Percentiles rank a stretch among this genome's conserved stretches.
These are phyloP conservation scores for Ophiostoma australiae DNA, from an alignment of 2,329 filamentous ascomycete genomes.

Conservation along the genomic window DNA sequence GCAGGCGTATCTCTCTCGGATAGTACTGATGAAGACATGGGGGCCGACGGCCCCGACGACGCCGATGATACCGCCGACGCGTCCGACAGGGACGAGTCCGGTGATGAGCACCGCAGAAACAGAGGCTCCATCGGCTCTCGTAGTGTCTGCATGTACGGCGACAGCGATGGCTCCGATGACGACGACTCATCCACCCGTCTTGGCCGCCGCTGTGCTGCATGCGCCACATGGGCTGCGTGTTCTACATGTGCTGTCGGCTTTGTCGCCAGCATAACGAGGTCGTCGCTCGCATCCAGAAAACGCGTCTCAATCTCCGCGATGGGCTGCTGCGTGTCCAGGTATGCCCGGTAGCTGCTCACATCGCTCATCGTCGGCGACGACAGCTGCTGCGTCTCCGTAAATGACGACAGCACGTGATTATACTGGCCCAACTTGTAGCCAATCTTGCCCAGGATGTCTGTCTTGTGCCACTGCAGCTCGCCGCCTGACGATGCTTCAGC, in stretches of 20 bases:
- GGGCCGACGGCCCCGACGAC: not conserved
- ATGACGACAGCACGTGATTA: conserved; percentile 55
- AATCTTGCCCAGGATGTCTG: conserved; percentile 57
- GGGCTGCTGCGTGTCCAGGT: conserved; percentile 49
- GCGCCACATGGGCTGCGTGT: not conserved
- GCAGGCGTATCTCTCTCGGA: not conserved
- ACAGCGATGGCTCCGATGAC: not conserved
- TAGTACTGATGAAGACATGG: not conserved
- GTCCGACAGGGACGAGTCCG: conserved; percentile 15
- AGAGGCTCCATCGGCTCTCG: not conserved
- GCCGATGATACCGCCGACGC: not conserved
- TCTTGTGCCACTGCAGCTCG: conserved; percentile 57
- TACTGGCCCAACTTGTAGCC: conserved; percentile 64
- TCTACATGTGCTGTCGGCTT: not conserved
- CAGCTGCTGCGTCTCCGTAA: conserved; percentile 48
- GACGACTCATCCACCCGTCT: not conserved
- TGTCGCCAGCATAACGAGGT: conserved; percentile 46
- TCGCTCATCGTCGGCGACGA: conserved; percentile 44
- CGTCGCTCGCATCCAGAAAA: conserved; percentile 53
- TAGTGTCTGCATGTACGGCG: conserved; percentile 6
- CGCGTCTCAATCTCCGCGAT: conserved; percentile 54
- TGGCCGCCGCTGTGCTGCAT: not conserved
- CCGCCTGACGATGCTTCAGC: conserved; percentile 50
- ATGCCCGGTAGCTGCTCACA: conserved; percentile 46
- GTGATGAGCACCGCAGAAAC: conserved; percentile 12